Conservation (phyloP, 345 rosid genomes). For the Schrenkiella parvula region DNA sequence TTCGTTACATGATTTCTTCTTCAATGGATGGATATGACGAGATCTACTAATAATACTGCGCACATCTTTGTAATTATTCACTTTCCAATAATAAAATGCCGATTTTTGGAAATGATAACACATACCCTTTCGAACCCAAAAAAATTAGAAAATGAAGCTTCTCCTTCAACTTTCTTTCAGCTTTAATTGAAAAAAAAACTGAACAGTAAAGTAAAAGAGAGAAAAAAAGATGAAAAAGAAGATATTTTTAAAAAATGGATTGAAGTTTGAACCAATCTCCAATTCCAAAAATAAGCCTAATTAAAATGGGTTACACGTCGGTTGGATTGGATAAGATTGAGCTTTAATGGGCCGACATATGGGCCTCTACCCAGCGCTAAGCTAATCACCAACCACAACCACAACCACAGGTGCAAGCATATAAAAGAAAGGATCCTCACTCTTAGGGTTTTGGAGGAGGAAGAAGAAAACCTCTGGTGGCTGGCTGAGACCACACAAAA, state of each 20-base stretch:
- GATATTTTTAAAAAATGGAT: neutral
- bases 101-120: neutral
- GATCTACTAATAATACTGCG: neutral
- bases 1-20: neutral
- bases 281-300: too few species aligned
- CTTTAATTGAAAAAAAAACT: neutral
- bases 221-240: neutral
- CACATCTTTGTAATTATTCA: neutral
- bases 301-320: too few species aligned
- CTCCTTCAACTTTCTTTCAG: neutral
- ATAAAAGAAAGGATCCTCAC: neutral
- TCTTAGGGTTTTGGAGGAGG: constrained; percentile 9
- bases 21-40: neutral
- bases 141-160: neutral
- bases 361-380: too few species aligned
- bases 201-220: neutral
- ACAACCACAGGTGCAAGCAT: neutral
- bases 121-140: too few species aligned
- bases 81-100: neutral
- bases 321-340: neutral
- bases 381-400: too few species aligned
- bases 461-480: neutral
- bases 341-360: neutral
- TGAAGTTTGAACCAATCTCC: neutral
- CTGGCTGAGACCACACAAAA: neutral